Evolutionary conservation across 805 yeast species (phyloP).

Genomic region (Ogataea zsoltii): DNA sequence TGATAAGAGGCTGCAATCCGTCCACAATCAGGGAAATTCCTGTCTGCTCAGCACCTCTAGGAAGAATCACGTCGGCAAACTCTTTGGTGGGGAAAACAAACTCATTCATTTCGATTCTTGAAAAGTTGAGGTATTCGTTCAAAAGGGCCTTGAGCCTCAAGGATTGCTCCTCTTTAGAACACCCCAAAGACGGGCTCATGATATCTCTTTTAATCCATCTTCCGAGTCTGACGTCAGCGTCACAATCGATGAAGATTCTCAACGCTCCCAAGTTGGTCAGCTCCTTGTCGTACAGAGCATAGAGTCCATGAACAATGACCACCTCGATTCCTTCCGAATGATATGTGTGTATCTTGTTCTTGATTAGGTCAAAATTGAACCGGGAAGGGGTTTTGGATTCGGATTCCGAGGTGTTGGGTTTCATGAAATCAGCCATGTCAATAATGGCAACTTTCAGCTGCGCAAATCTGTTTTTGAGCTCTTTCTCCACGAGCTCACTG

Average conservation of each 20-base stretch:
- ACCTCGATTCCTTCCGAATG: constrained; percentile 29
- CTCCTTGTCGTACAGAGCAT: constrained; percentile 67
- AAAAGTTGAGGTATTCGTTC: constrained; percentile 50
- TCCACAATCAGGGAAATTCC: constrained; percentile 64
- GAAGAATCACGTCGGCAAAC: constrained; percentile 72
- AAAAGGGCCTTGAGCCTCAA: constrained; percentile 38
- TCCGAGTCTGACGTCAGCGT: constrained; percentile 81
- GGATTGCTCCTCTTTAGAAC: constrained; percentile 12
- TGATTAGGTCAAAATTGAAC: constrained; percentile 38
- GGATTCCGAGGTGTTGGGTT: constrained; percentile 1
- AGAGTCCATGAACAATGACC: constrained; percentile 70
- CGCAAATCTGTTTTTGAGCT: constrained; percentile 23
- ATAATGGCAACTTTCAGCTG: constrained; percentile 21
- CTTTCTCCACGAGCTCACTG: constrained; percentile 20
- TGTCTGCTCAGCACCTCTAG: constrained; percentile 62
- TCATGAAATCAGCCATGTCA: constrained; percentile 25
- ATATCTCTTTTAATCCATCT: constrained; percentile 60
- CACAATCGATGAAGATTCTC: constrained; percentile 78
- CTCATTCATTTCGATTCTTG: constrained; percentile 67
- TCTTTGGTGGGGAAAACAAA: constrained; percentile 70
- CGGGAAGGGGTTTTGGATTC: constrained; percentile 39
- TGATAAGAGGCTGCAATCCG: constrained; percentile 50
- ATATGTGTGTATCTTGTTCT: constrained; percentile 13
- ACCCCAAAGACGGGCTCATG: constrained; percentile 4
- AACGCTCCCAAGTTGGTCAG: constrained; percentile 59